A percentile compares a stretch with the other conserved stretches of the same genome.
These are phyloP conservation scores for Limonomyces culmigenus DNA, from an alignment of 1,284 basidiomycete genomes.

Conservation along the genomic window DNA sequence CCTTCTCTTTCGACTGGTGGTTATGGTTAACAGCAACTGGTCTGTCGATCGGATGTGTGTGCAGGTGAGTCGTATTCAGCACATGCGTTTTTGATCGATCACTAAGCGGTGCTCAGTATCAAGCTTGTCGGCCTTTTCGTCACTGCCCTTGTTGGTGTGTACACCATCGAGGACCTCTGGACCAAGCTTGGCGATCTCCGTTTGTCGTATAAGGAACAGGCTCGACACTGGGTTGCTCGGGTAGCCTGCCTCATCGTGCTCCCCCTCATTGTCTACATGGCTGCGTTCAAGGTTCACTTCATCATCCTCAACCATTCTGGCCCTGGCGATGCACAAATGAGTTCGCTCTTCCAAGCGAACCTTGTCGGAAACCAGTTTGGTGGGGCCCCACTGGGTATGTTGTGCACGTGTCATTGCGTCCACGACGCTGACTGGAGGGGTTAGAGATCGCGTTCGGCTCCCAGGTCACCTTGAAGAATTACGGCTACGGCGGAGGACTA, in stretches of 20 bases:
- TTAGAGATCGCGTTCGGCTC: slow-evolving; percentile 87
- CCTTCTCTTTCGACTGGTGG: slow-evolving; percentile 96
- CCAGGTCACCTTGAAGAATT: slow-evolving; percentile 88
- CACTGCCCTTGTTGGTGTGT: slow-evolving; percentile 85
- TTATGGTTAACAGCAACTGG: slow-evolving; percentile 86
- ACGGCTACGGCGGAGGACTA: slow-evolving; percentile 93
- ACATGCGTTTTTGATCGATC: background rate
- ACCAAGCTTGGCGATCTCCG: slow-evolving; percentile 93
- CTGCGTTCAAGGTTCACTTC: slow-evolving; percentile 94
- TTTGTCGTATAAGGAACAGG: slow-evolving; percentile 81
- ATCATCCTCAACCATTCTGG: slow-evolving; percentile 87
- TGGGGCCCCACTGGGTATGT: slow-evolving; percentile 65
- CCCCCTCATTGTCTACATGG: slow-evolving; percentile 85
- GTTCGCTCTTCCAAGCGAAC: slow-evolving; percentile 96
- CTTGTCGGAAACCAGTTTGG: slow-evolving; percentile 88
- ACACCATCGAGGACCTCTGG: slow-evolving; percentile 97
- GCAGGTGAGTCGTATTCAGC: slow-evolving; percentile 33
- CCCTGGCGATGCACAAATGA: slow-evolving; percentile 97
- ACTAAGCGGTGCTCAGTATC: slow-evolving; percentile 35
- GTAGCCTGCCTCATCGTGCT: slow-evolving; percentile 77
- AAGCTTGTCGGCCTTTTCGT: slow-evolving; percentile 97
- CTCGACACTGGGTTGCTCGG: slow-evolving; percentile 84
- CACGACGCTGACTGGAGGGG: no score
- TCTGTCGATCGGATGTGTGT: slow-evolving; percentile 88
- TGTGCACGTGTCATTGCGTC: slow-evolving; percentile 1